phyloP scores from a whole-genome alignment of 495 filamentous ascomycete species.

The Venustampulla echinocandica region DNA sequence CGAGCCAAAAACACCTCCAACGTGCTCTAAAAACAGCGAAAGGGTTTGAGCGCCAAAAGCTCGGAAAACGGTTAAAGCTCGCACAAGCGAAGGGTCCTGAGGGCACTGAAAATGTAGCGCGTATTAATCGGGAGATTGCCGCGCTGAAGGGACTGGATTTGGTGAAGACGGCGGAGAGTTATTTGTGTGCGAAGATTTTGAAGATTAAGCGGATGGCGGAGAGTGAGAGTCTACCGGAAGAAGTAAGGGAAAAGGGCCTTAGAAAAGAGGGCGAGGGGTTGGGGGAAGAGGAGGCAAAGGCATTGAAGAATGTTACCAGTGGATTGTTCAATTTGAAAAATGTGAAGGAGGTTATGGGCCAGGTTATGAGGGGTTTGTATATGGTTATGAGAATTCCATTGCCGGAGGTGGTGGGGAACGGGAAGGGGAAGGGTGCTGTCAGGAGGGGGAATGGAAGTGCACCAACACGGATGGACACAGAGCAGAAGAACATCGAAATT shows the following conservation, averaged over 20 bases:
- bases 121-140: conserved; percentile 64
- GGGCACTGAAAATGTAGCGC: conserved; percentile 31
- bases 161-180: conserved; percentile 50
- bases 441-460: neutral
- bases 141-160: conserved; percentile 74
- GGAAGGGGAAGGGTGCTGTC: conserved; percentile 23
- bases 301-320: conserved; percentile 65
- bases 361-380: conserved; percentile 54
- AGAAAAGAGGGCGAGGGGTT: conserved; percentile 32
- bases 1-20: conserved; percentile 51
- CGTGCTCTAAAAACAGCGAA: conserved; percentile 70
- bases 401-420: conserved; percentile 19
- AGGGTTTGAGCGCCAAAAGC: conserved; percentile 84
- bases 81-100: conserved; percentile 39
- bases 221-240: conserved; percentile 35
- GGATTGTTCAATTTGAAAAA: conserved; percentile 68
- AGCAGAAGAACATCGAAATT: conserved; percentile 9
- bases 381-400: conserved; percentile 47
- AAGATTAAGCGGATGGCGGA: conserved; percentile 62
- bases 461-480: conserved; percentile 10
- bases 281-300: conserved; percentile 33
- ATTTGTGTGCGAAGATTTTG: conserved; percentile 67
- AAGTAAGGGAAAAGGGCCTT: conserved; percentile 38
- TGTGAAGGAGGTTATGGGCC: conserved; percentile 59
- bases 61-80: conserved; percentile 65